Percentiles rank a stretch among this genome's conserved stretches.
These are phyloP conservation scores for Fagopyrum esculentum DNA, from an alignment of 148 eudicot genomes.

Conservation along the genomic window DNA sequence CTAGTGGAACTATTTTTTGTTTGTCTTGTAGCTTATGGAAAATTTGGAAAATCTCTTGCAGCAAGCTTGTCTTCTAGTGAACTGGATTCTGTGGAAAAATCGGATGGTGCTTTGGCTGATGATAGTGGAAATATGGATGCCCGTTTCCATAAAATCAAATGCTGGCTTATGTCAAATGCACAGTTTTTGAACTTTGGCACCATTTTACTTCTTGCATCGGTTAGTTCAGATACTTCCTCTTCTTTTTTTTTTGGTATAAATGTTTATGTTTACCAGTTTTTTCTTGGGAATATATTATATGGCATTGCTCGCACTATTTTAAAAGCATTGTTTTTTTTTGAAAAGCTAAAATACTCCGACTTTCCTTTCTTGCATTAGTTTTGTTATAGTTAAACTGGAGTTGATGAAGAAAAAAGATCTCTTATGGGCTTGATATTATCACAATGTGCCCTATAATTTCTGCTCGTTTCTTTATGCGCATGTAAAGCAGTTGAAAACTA, in stretches of 20 bases:
- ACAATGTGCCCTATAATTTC: background rate
- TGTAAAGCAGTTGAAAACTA: background rate
- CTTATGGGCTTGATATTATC: background rate
- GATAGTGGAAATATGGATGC: slow-evolving; percentile 42
- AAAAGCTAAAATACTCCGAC: background rate
- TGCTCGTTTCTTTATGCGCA: background rate
- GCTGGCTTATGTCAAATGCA: slow-evolving; percentile 78
- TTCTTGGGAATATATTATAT: background rate
- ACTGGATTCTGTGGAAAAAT: slow-evolving; percentile 52
- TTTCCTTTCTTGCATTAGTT: background rate
- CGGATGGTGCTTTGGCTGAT: slow-evolving; percentile 51
- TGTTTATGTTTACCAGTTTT: background rate
- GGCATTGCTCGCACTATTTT: background rate
- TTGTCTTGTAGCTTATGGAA: background rate
- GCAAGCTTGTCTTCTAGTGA: slow-evolving; percentile 62
- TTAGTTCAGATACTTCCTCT: slow-evolving; percentile 33
- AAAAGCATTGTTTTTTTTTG: background rate
- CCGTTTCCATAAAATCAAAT: slow-evolving; percentile 38
- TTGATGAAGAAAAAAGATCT: background rate
- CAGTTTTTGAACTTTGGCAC: slow-evolving; percentile 87
- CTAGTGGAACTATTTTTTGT: background rate
- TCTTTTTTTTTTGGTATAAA: background rate
- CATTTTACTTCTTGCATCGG: slow-evolving; percentile 91
- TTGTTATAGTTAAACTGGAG: background rate
- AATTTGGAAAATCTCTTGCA: slow-evolving; percentile 28